Conservation (phyloP, 352 stramenopile species). For the Phytophthora macrochlamydospora region DNA sequence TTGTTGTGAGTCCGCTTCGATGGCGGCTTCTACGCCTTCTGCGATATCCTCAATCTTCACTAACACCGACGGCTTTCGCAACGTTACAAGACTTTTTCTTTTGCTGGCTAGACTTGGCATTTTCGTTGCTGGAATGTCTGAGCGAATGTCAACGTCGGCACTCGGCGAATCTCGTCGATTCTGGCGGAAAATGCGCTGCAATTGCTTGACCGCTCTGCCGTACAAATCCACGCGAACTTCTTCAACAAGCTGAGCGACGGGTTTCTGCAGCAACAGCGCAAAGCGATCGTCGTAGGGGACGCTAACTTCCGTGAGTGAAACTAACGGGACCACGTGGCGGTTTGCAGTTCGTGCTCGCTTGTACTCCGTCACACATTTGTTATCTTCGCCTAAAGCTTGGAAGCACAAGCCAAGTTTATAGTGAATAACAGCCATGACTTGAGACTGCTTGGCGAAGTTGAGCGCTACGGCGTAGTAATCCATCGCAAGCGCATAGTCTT, state of each 20-base stretch:
- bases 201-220: conserved; percentile 55
- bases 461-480: conserved; percentile 66
- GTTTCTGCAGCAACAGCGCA: conserved; percentile 46
- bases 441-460: conserved; percentile 71
- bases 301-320: conserved; percentile 49
- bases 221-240: conserved; percentile 68
- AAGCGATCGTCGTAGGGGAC: conserved; percentile 54
- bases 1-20: conserved; percentile 11
- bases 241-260: conserved; percentile 52
- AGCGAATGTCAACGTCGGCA: conserved; percentile 1
- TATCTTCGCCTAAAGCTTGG: conserved; percentile 51
- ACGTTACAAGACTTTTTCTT: conserved; percentile 13
- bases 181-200: conserved; percentile 67
- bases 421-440: conserved; percentile 52
- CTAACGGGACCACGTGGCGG: conserved; percentile 53
- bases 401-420: conserved; percentile 68
- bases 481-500: conserved; percentile 65
- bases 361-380: conserved; percentile 61
- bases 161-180: conserved; percentile 32
- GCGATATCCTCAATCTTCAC: conserved; percentile 20
- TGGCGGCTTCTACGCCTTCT: conserved; percentile 4
- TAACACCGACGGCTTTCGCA: conserved; percentile 15
- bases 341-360: conserved; percentile 73
- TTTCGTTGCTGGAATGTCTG: conserved; percentile 11
- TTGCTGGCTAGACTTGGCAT: conserved; percentile 26